phyloP scores from a whole-genome alignment of 225 moss, liverwort and hornwort species.

The Sphagnum tenellum region DNA sequence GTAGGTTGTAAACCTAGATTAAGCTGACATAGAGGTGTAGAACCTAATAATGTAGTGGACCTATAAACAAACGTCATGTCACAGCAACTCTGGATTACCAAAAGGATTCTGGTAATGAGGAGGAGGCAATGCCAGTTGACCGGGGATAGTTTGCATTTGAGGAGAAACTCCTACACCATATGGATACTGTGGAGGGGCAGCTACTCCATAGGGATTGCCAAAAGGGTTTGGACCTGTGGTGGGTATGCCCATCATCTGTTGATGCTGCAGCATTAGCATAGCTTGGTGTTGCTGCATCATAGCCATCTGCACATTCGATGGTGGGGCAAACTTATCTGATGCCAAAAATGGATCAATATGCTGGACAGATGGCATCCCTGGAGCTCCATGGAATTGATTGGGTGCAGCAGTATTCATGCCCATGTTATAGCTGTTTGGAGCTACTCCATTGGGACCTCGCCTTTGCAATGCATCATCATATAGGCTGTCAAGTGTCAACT shows the following conservation, averaged over 20 bases:
- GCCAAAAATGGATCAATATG: conserved; percentile 21
- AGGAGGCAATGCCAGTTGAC: conserved; percentile 16
- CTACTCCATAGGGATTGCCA: conserved; percentile 19
- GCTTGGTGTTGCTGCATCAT: conserved; percentile 33
- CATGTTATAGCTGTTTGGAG: conserved; percentile 8
- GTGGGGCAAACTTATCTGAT: conserved; percentile 23
- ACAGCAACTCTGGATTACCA: conserved; percentile 34
- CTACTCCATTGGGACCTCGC: conserved; percentile 13
- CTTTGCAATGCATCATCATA: conserved; percentile 43
- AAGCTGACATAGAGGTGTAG: too few species aligned
- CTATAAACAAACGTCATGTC: not conserved
- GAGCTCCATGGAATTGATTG: not conserved
- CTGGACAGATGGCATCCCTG: conserved; percentile 9
- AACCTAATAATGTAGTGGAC: too few species aligned
- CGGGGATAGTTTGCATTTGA: not conserved
- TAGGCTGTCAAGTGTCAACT: conserved; percentile 35
- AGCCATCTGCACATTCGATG: conserved; percentile 24
- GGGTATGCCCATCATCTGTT: conserved; percentile 12
- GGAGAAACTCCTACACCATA: not conserved
- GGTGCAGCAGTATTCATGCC: not conserved
- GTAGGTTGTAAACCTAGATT: too few species aligned
- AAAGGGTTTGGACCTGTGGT: conserved; percentile 7
- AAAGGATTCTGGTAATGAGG: conserved; percentile 26
- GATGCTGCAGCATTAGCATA: conserved; percentile 28
- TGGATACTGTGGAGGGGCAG: not conserved